Evolutionary conservation across 495 filamentous ascomycete species (phyloP), one percentile per base, ranked within the genome.

Genomic region (Lichina pygmaea): DNA sequence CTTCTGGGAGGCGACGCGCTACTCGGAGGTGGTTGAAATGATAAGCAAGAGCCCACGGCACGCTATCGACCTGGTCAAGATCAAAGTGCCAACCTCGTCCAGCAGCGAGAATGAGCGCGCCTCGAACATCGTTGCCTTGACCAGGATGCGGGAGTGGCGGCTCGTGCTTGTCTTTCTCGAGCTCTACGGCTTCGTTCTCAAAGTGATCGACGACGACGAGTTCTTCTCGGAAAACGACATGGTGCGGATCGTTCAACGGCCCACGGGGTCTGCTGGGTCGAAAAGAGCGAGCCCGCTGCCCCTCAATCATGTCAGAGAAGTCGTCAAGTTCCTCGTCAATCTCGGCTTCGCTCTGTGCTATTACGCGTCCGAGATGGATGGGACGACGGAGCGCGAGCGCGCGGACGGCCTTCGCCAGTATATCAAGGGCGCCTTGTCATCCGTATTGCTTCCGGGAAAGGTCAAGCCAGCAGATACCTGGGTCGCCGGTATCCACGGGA

Each of bases 161-260:
- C 75, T 86, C 2, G 72, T 93, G 34, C 65, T 95, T 0, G 66
- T 95, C 2, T 99, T 95, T 54, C 66, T 99, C 30, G 89, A 95
- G 52, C 69, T 95, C 9, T 99, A 93, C 57, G 81, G 77, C 10
- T 94, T 95, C 55, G 67, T 93, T 6, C 62, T 95, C 33, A 78
- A 85, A 51, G 70, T 93, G 42, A 93, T 81, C 60, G 91, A 95
- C 52, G 89, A 99, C 49, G 86, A 95, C 46, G 78, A 83, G 46
- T 84, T 84, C 52, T 68, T 82, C 40, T 60, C 64, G 44, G 56
- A 51, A 51, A 41, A 38, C 32, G 64, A 59, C 6, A 61, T 57
- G 39, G 54, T 56, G 6, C 54, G 60, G 0, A 50, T 63, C 42
- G 56, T 56, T 52, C 33, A 41, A 13, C 36, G 36, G 11, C 15